Conservation (phyloP, 2,329 filamentous ascomycete genomes). For the Truncatella angustata region DNA sequence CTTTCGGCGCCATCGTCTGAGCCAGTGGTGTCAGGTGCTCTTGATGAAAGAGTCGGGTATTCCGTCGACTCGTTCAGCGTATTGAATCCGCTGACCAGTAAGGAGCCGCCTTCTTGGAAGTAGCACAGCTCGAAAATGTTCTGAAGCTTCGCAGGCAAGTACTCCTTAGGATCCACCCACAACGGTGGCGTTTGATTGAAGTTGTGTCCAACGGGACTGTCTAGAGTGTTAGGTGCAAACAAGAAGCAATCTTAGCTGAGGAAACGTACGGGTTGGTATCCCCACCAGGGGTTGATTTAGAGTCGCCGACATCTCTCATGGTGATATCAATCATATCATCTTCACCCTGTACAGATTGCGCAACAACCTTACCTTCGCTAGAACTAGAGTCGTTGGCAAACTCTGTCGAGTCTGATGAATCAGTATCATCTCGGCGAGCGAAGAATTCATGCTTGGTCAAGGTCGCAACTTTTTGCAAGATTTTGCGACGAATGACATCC, state of each 20-base stretch:
- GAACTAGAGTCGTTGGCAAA: constrained; percentile 69
- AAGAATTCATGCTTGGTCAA: constrained; percentile 72
- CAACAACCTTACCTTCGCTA: constrained; percentile 68
- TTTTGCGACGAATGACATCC: constrained; percentile 74
- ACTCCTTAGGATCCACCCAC: constrained; percentile 52
- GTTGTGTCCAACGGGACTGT: constrained; percentile 27
- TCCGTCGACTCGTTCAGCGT: constrained; percentile 56
- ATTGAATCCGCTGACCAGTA: constrained; percentile 70
- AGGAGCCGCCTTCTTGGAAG: constrained; percentile 53
- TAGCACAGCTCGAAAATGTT: constrained; percentile 77
- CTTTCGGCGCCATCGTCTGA: constrained; percentile 48
- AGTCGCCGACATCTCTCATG: constrained; percentile 62
- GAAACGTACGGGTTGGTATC: neutral
- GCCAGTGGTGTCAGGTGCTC: constrained; percentile 38
- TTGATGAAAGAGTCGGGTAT: constrained; percentile 52
- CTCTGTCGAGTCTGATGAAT: constrained; percentile 55
- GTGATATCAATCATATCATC: constrained; percentile 89
- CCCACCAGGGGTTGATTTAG: constrained; percentile 4
- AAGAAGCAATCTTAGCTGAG: no score
- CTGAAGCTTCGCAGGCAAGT: constrained; percentile 62
- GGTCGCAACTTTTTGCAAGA: constrained; percentile 72
- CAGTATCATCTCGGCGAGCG: constrained; percentile 45
- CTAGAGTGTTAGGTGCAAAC: neutral
- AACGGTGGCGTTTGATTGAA: constrained; percentile 51
- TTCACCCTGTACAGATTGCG: constrained; percentile 80